Base-by-base conservation (phyloP, 2,329 filamentous ascomycete species). In the Claviceps sorghi region DNA sequence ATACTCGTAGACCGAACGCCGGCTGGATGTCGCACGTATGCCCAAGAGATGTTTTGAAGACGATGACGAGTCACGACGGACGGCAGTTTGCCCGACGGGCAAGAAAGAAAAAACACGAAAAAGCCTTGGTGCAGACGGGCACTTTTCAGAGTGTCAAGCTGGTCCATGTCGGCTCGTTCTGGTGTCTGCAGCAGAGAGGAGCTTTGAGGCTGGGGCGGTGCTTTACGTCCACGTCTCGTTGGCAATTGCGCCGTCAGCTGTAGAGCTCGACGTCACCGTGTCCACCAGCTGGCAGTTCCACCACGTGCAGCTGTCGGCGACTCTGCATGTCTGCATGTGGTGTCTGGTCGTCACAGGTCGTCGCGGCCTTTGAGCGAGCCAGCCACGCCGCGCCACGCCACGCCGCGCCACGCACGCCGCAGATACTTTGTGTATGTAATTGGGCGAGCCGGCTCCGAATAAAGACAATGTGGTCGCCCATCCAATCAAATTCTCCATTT, bases 291-390 rank as follows among this genome's bases (percentile, higher is more conserved):
- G 36, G 34, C 34, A 36, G 11, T 15, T 36, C 26, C 5, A 26
- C 26, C 26, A 26, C 26, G 26, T 26, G 26, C 41, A 36, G 34
- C 34, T 36, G 34, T 17, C 41, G 13, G 13, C 22, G n/a, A 19
- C 38, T n/a, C 19, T 41, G 38, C n/a, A n/a, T n/a, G n/a, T n/a
- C n/a, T n/a, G n/a, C n/a, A n/a, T n/a, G n/a, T n/a, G n/a, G n/a
- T n/a, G 7, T 41, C n/a, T n/a, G n/a, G 36, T n/a, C 36, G 15
- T 7, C 8, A 15, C 36, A 6, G 15, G 41, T 21, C 43, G 52
- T 48, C 52, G 52, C 52, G 52, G 52, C 49, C 38, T 51, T 45
- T 40, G 2, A 21, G 40, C 49, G 19, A 48, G 51, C 46, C 40
- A 43, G n/a, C 22, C 44, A 19, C 7, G 4, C 43, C 17, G 6